A percentile compares a stretch with the other conserved stretches of the same genome.
These are phyloP conservation scores for Digitaria exilis DNA, from an alignment of 202 grass and related monocot genomes.

Conservation along the genomic window DNA sequence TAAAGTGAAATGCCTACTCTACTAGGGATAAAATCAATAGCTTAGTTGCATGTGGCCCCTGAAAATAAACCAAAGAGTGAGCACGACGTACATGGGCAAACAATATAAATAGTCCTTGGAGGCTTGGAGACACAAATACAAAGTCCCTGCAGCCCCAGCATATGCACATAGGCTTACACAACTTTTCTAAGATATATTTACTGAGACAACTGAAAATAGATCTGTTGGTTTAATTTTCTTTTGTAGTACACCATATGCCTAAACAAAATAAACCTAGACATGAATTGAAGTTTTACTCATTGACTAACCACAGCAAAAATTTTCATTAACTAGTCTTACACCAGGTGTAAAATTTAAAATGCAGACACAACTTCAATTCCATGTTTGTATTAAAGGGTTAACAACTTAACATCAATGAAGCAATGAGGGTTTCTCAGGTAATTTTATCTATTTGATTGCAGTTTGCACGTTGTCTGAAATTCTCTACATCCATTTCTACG, in stretches of 20 bases:
- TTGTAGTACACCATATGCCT: background rate
- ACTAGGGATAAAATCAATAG: background rate
- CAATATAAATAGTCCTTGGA: constrained; percentile 12
- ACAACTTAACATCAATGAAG: constrained; percentile 11
- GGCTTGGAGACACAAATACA: background rate
- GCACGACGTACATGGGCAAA: constrained; percentile 18
- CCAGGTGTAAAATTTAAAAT: constrained; percentile 8
- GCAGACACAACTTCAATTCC: background rate
- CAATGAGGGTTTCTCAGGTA: constrained; percentile 19
- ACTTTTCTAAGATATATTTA: constrained; percentile 14
- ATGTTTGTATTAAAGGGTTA: constrained; percentile 26
- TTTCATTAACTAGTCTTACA: background rate
- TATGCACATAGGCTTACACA: constrained; percentile 5
- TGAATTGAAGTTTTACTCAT: background rate
- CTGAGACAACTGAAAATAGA: background rate
- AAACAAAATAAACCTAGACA: background rate
- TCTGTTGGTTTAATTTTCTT: constrained; percentile 2
- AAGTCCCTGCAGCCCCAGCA: constrained; percentile 2
- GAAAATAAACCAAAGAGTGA: constrained; percentile 26
- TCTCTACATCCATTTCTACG: background rate
- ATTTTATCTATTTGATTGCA: constrained; percentile 14
- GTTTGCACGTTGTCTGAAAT: background rate
- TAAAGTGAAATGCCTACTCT: constrained; percentile 6
- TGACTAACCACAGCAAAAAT: background rate
- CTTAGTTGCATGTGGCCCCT: background rate